Percentiles rank a stretch among this genome's conserved stretches.
These are phyloP conservation scores for Digitaria exilis DNA, from an alignment of 202 grass and related monocot species.

Conservation along the genomic window DNA sequence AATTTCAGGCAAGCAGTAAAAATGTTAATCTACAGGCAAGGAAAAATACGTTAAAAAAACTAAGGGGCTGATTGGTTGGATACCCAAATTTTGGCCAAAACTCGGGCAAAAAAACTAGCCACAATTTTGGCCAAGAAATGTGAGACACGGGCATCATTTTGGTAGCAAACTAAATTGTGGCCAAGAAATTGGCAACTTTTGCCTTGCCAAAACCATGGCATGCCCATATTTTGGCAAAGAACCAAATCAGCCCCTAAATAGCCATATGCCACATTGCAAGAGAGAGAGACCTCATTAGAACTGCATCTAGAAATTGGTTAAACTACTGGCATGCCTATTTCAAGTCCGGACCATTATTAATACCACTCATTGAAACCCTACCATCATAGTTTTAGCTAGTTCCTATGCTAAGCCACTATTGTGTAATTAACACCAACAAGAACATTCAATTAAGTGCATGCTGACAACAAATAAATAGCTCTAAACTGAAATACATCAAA, in stretches of 20 bases:
- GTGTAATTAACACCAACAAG: background rate
- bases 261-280: background rate
- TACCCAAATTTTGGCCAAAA: too few species aligned
- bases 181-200: too few species aligned
- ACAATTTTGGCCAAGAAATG: too few species aligned
- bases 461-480: background rate
- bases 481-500: background rate
- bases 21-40: background rate
- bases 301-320: background rate
- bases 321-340: background rate
- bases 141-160: too few species aligned
- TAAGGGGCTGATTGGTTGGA: too few species aligned
- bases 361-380: background rate
- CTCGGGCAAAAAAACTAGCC: too few species aligned
- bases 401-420: background rate
- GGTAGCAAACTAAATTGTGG: too few species aligned
- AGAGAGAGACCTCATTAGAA: background rate
- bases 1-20: background rate
- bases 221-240: too few species aligned
- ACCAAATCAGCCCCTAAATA: too few species aligned
- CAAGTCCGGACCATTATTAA: background rate
- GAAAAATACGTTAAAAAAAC: constrained; percentile 2
- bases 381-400: background rate
- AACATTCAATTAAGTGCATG: background rate
- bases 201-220: too few species aligned